phyloP scores from a whole-genome alignment of 208 protist species.

The Herpetomonas tarakana region DNA sequence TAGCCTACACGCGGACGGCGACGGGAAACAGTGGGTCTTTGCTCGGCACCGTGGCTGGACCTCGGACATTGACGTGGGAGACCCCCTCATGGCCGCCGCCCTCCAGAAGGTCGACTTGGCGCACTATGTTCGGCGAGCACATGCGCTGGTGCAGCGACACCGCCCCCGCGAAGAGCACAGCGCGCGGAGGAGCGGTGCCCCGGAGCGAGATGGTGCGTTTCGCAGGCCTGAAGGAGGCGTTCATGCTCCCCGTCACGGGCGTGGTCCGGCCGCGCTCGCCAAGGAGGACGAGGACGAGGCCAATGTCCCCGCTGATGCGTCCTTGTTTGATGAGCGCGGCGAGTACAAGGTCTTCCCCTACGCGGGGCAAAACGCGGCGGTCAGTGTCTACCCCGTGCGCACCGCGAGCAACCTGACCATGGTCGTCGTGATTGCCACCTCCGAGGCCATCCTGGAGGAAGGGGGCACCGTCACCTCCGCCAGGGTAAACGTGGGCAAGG shows the following conservation, averaged over 20 bases:
- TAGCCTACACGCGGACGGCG: background rate
- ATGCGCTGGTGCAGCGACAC: background rate
- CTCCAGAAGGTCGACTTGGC: background rate
- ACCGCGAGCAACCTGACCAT: conserved; percentile 13
- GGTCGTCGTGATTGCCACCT: conserved; percentile 9
- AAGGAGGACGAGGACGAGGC: background rate
- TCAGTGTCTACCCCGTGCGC: conserved; percentile 15
- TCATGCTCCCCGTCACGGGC: too few species aligned
- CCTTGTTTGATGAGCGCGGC: background rate
- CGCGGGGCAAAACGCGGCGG: conserved; percentile 3
- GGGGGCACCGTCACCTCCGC: conserved; percentile 1
- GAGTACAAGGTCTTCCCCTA: conserved; percentile 9
- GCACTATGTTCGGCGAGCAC: background rate
- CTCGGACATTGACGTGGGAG: background rate
- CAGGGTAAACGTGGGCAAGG: background rate
- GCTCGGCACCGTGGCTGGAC: background rate
- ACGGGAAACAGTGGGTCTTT: background rate
- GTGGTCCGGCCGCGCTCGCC: too few species aligned
- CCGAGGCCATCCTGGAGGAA: background rate
- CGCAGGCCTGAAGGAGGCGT: too few species aligned
- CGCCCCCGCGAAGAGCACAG: background rate
- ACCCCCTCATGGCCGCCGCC: background rate
- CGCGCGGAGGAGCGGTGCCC: background rate
- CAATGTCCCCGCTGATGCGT: background rate
- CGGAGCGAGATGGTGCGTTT: background rate